These are phyloP conservation scores for Licmophora abbreviata DNA, from an alignment of 108 stramenopile genomes.

Conservation along the genomic window DNA sequence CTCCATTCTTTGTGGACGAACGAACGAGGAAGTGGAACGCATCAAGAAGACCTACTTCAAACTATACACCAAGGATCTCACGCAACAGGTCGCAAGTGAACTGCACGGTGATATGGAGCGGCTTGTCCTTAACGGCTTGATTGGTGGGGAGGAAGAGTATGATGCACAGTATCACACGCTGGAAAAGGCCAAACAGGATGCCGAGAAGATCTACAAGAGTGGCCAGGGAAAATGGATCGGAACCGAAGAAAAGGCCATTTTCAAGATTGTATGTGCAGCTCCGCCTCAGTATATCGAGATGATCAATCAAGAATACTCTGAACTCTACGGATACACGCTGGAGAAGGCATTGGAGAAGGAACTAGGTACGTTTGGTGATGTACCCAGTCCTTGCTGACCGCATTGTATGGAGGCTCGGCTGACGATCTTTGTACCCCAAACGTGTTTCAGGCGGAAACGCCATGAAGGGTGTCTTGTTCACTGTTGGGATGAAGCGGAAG, in stretches of 20 bases:
- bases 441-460: no score
- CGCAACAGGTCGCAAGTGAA: constrained; percentile 34
- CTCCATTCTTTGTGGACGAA: constrained; percentile 48
- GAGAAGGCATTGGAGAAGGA: constrained; percentile 65
- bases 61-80: constrained; percentile 60
- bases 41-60: constrained; percentile 62
- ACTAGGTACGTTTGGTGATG: no score
- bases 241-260: constrained; percentile 45
- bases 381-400: no score
- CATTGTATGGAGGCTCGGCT: no score
- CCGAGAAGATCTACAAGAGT: constrained; percentile 36
- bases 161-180: constrained; percentile 56
- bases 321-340: constrained; percentile 56
- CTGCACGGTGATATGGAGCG: constrained; percentile 51
- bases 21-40: constrained; percentile 51
- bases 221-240: constrained; percentile 60
- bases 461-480: constrained; percentile 24
- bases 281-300: constrained; percentile 30
- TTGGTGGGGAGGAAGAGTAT: constrained; percentile 50
- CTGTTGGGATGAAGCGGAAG: constrained; percentile 49
- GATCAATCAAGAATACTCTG: constrained; percentile 37
- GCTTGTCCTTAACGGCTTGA: constrained; percentile 40
- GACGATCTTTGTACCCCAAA: no score
- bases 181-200: constrained; percentile 58
- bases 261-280: constrained; percentile 37